Evolutionary conservation across 2,329 filamentous ascomycete species (phyloP).

Genomic region (Saccharata proteae): DNA sequence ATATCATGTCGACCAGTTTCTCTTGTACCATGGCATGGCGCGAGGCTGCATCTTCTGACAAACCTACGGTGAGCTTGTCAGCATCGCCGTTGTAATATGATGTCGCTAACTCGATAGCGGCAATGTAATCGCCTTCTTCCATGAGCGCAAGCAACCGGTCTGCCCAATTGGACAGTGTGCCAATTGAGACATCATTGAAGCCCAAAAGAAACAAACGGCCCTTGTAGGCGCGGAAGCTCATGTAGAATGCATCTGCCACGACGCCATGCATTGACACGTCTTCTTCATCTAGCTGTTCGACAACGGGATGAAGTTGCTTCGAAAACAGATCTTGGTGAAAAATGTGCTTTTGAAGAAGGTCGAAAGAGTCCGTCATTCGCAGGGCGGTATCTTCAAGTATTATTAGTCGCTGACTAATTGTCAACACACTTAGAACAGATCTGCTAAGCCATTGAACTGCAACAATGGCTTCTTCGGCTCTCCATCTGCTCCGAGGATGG

Average conservation of each 20-base stretch:
- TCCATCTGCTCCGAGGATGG: constrained; percentile 74
- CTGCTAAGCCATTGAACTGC: constrained; percentile 94
- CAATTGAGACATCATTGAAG: constrained; percentile 87
- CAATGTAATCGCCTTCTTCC: constrained; percentile 93
- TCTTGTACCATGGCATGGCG: constrained; percentile 76
- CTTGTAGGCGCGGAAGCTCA: constrained; percentile 95
- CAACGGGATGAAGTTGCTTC: constrained; percentile 66
- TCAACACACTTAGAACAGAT: constrained; percentile 82
- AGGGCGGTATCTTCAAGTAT: constrained; percentile 83
- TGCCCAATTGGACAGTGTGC: constrained; percentile 91
- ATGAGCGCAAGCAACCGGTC: constrained; percentile 86
- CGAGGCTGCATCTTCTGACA: constrained; percentile 68
- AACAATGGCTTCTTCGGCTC: constrained; percentile 87
- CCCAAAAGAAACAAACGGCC: constrained; percentile 83
- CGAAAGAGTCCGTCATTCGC: constrained; percentile 88
- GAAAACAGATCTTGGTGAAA: constrained; percentile 89
- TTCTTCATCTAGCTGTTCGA: constrained; percentile 80
- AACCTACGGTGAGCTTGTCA: constrained; percentile 87
- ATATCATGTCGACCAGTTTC: constrained; percentile 86
- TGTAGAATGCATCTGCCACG: constrained; percentile 92
- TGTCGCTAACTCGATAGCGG: constrained; percentile 78
- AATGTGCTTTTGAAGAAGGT: constrained; percentile 82
- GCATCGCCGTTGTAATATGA: constrained; percentile 83
- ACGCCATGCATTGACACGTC: constrained; percentile 88
- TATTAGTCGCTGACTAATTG: constrained; percentile 84